Base-by-base conservation (phyloP, 2,329 filamentous ascomycete species). In the Zasmidium angulare region DNA sequence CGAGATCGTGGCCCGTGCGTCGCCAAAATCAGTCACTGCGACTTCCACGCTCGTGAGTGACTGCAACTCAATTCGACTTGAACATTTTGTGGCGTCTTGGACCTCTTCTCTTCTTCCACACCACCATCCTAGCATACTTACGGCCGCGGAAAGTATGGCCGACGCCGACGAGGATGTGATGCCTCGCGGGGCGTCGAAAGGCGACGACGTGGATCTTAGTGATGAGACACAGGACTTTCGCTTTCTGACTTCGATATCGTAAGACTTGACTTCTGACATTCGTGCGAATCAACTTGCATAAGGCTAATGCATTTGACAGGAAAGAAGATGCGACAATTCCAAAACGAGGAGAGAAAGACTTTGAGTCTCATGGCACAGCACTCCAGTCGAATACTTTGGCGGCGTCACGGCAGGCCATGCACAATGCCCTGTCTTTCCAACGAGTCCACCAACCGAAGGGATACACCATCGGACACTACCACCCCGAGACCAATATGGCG, bases 271-370 rank as follows among this genome's bases (percentile, higher is more conserved):
- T 17, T 19, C 17, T n/a, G n/a, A n/a, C n/a, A n/a, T n/a, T n/a
- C n/a, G n/a, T n/a, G n/a, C n/a, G n/a, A n/a, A n/a, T n/a, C n/a
- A n/a, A n/a, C n/a, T n/a, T n/a, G n/a, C n/a, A n/a, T n/a, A n/a
- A n/a, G n/a, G 29, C 47, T 61, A 19, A 56, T 26, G 23, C 11
- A 7, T 46, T 22, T 17, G 7, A 26, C 62, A 72, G 69, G 46
- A 64, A 62, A 51, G 68, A 73, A 58, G 70, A 72, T 58, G 68
- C 80, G 53, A 85, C 86, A 67, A 83, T 93, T 11, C 91, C 96
- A 36, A 92, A 93, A 66, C 91, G 92, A 64, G 95, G 95, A 61
- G 92, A 96, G 74, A 99, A 99, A 76, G 95, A 99, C 78, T 99
- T 97, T 74, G 95, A 98, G 77, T 88, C 90, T 24, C 92, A 98